phyloP scores from a whole-genome alignment of 1,284 basidiomycete species.

The Sanghuangporus weigelae region DNA sequence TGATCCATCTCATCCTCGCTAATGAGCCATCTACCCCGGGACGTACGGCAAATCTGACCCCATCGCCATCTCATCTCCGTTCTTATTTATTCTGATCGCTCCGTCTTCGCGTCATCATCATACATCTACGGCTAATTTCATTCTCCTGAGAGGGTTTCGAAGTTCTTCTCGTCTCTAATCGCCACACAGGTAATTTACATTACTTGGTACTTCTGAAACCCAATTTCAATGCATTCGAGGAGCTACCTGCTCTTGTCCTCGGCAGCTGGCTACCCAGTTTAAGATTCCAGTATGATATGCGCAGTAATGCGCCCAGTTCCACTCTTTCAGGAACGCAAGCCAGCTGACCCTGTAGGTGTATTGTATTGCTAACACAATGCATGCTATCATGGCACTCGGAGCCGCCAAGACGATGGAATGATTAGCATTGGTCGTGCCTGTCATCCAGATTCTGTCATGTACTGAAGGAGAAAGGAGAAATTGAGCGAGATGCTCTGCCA shows the following conservation, averaged over 20 bases:
- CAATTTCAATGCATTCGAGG: neutral
- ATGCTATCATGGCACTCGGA: neutral
- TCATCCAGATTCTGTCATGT: neutral
- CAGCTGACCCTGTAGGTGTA: neutral
- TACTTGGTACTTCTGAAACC: neutral
- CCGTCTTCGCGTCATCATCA: neutral
- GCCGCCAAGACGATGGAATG: neutral
- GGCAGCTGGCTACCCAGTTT: neutral
- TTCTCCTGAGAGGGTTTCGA: neutral
- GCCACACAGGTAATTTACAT: neutral
- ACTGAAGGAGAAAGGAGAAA: neutral
- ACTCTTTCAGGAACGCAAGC: neutral
- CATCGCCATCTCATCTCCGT: conserved; percentile 3
- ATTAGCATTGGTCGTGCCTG: neutral
- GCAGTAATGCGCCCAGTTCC: neutral
- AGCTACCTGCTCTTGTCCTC: neutral
- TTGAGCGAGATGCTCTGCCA: neutral
- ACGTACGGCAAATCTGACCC: neutral
- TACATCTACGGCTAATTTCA: neutral
- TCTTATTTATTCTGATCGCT: neutral
- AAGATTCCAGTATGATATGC: too few species aligned
- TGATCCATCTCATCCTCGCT: conserved; percentile 4
- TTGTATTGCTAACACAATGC: neutral
- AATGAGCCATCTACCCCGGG: neutral
- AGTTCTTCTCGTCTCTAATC: neutral